Conservation (phyloP, 106 monocot species). For the Allium cepa region DNA sequence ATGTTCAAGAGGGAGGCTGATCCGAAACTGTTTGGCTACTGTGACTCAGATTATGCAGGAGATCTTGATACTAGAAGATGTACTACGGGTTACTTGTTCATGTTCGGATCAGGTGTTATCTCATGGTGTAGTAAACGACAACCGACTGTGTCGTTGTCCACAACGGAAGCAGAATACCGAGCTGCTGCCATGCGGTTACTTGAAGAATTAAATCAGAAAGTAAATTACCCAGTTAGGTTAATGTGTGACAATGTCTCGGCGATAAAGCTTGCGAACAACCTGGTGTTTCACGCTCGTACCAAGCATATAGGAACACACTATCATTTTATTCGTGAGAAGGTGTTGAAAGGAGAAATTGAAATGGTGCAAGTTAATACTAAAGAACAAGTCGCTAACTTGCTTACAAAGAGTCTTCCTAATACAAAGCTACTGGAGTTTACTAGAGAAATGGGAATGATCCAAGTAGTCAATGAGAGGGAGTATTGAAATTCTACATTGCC, state of each 20-base stretch:
- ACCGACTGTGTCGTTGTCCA: background rate
- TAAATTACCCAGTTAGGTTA: background rate
- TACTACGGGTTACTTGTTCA: background rate
- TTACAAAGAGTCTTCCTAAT: background rate
- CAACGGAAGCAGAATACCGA: background rate
- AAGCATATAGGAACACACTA: background rate
- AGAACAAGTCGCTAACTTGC: constrained; percentile 3
- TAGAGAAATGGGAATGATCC: too few relatives aligned
- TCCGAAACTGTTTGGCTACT: too few relatives aligned
- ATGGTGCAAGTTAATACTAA: background rate
- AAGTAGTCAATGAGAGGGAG: too few relatives aligned
- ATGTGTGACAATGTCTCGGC: constrained; percentile 1
- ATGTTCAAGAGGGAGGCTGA: too few relatives aligned
- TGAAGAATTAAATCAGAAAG: background rate
- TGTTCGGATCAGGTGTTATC: background rate
- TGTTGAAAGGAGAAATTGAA: background rate
- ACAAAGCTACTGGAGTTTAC: too few relatives aligned
- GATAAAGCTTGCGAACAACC: background rate
- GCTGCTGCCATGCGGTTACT: too few relatives aligned
- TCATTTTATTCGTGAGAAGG: constrained; percentile 5
- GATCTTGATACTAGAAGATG: background rate
- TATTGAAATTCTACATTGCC: too few relatives aligned
- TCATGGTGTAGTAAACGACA: constrained; percentile 1
- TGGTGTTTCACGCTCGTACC: background rate
- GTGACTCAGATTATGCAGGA: too few relatives aligned